phyloP scores from a whole-genome alignment of 805 yeast genomes.

The Sugiyamaella qingdaonensis region DNA sequence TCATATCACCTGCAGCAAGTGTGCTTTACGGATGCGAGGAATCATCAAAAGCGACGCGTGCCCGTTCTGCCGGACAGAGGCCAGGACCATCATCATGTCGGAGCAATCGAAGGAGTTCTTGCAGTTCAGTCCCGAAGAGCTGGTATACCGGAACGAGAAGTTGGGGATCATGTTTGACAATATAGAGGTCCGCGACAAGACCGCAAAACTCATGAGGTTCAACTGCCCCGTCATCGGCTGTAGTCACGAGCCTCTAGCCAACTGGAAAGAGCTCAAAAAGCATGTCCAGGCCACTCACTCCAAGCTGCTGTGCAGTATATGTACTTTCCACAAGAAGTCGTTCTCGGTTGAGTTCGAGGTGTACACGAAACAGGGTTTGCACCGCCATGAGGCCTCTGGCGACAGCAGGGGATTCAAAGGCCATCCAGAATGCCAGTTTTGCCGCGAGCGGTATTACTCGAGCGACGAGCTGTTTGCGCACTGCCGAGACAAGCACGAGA shows the following conservation, averaged over 20 bases:
- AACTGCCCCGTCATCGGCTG: constrained; percentile 46
- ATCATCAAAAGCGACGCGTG: constrained; percentile 71
- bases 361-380: constrained; percentile 58
- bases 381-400: constrained; percentile 67
- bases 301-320: constrained; percentile 64
- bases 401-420: constrained; percentile 76
- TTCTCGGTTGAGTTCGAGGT: constrained; percentile 68
- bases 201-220: constrained; percentile 49
- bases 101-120: constrained; percentile 34
- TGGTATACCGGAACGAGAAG: constrained; percentile 40
- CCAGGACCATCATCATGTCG: constrained; percentile 55
- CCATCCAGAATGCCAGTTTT: constrained; percentile 84
- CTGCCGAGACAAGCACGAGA: constrained; percentile 77
- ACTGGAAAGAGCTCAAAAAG: constrained; percentile 54
- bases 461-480: constrained; percentile 82
- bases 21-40: constrained; percentile 80
- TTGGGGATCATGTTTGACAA: constrained; percentile 60
- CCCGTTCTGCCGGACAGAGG: constrained; percentile 73
- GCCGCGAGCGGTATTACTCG: constrained; percentile 76
- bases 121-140: constrained; percentile 34
- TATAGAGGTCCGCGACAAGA: constrained; percentile 41
- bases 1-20: constrained; percentile 76
- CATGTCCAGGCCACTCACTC: constrained; percentile 66
- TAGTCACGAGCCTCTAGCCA: constrained; percentile 34
- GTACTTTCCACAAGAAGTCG: constrained; percentile 71